Evolutionary conservation across 1,284 basidiomycete genomes (phyloP), one percentile per base, ranked within the genome.

Genomic region (Ceratobasidium papillatum): DNA sequence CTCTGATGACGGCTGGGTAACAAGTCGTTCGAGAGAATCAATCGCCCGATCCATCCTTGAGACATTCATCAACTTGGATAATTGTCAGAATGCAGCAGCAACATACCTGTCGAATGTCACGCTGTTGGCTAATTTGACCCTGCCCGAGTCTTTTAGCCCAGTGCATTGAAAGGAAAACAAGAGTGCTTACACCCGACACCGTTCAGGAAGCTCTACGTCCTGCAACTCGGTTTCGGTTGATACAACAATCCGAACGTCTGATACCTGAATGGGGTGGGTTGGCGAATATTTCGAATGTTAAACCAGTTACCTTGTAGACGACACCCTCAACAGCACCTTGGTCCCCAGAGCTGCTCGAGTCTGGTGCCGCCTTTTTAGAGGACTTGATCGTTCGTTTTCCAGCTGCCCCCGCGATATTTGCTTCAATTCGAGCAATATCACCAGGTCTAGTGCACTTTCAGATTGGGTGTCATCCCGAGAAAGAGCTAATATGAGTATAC

Each of bases 101-200:
- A 71, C 79, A 58, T 79, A 91, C 93, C 96, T 88, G 79, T 98
- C 95, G 80, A 93, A 96, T 0, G 96, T 98, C 11, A 93, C 90
- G 63, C 91, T 94, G 79, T 98, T 98, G 3, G 94, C 96, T 1
- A 98, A 86, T 81, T 98, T 98, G 68, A 98, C 83, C n/a, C 84
- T 85, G 66, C 19, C 19, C 45, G 19, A 4, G 19, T 11, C 4
- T 3, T 47, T 9, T n/a, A 9, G 19, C 7, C 22, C 58, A 22
- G 34, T n/a, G 19, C 12, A 49, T 56, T 56, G 19, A 54, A 17
- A 14, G 27, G 36, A 30, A 27, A 47, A 59, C 38, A 12, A 30
- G 41, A 19, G 34, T 19, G 77, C 84, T 77, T 72, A 86, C 76
- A 97, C 83, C 17, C 94, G 85, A 80, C 94, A 92, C 51, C 92